Percentiles rank a stretch among this genome's conserved stretches.
Evolutionary conservation across 1,284 basidiomycete species (phyloP).

Genomic region (Ganoderma lucidum): DNA sequence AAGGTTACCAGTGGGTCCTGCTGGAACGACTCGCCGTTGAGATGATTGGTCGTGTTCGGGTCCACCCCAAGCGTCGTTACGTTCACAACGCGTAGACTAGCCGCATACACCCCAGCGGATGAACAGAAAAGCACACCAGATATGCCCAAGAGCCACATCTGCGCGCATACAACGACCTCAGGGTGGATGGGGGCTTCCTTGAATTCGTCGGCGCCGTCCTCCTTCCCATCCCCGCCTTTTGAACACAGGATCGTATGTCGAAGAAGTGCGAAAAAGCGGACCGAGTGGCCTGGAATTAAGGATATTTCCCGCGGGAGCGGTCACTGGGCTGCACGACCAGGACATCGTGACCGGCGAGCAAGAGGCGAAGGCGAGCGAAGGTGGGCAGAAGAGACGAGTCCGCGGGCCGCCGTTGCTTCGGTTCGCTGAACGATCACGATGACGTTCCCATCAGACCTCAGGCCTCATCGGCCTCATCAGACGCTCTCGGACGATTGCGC

Average conservation of each 20-base stretch:
- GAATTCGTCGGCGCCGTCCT: not conserved
- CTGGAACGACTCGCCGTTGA: constrained; percentile 56
- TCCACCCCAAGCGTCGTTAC: constrained; percentile 45
- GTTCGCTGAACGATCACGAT: constrained; percentile 16
- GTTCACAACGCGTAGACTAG: constrained; percentile 34
- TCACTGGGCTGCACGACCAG: constrained; percentile 22
- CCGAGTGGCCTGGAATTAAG: not conserved
- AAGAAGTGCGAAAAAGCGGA: constrained; percentile 1
- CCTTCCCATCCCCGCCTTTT: constrained; percentile 12
- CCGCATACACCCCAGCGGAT: constrained; percentile 10
- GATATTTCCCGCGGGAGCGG: not conserved
- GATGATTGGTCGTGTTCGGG: constrained; percentile 48
- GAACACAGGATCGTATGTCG: not conserved
- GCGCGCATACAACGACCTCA: not conserved
- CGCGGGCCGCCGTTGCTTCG: constrained; percentile 17
- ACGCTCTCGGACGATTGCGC: constrained; percentile 11
- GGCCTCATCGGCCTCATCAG: not conserved
- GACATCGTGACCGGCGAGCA: constrained; percentile 24
- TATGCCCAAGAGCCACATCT: constrained; percentile 17
- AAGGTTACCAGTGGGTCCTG: constrained; percentile 50
- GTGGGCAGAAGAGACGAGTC: constrained; percentile 2
- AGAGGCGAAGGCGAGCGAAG: not conserved
- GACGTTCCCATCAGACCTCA: not conserved
- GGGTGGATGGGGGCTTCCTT: not conserved
- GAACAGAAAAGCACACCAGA: constrained; percentile 6